Percentiles rank a stretch among this genome's conserved stretches.
These are phyloP conservation scores for Stephania yunnanensis DNA, from an alignment of 164 flowering plant genomes.

Conservation along the genomic window DNA sequence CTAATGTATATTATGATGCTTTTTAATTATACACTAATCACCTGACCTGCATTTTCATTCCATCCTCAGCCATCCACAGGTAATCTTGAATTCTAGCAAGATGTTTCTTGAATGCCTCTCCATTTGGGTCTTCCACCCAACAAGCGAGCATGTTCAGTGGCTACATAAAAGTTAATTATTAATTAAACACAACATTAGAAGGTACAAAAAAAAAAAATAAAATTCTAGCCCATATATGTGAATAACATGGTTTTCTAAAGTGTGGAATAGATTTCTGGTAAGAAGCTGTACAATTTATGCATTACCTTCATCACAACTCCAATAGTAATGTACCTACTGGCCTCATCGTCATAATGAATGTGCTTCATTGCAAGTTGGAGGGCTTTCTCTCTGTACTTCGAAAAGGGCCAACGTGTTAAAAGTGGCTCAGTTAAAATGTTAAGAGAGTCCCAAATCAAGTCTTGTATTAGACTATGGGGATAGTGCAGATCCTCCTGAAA, in stretches of 20 bases:
- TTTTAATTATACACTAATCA: too few species aligned
- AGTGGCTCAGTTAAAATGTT: constrained; percentile 27
- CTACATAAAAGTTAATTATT: constrained; percentile 9
- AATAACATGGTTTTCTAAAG: too few species aligned
- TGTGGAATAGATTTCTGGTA: too few species aligned
- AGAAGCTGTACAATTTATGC: constrained; percentile 6
- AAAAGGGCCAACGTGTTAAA: constrained; percentile 32
- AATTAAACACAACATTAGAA: too few species aligned
- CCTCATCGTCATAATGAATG: constrained; percentile 34
- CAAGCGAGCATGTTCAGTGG: constrained; percentile 33
- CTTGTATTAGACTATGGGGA: constrained; percentile 30
- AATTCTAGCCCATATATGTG: too few species aligned
- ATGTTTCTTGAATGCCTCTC: constrained; percentile 37
- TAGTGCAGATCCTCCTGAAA: constrained; percentile 39
- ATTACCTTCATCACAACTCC: constrained; percentile 37
- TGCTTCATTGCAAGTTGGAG: constrained; percentile 22
- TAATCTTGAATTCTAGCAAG: constrained; percentile 40
- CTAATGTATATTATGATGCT: too few species aligned
- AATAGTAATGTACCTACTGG: constrained; percentile 27
- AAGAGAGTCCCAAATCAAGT: constrained; percentile 30
- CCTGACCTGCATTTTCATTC: constrained; percentile 18
- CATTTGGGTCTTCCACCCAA: constrained; percentile 55
- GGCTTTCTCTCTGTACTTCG: constrained; percentile 30
- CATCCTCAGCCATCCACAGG: constrained; percentile 53
- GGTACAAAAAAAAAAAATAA: too few species aligned